These are phyloP conservation scores for Candida pini DNA, from an alignment of 805 yeast genomes.

Conservation along the genomic window DNA sequence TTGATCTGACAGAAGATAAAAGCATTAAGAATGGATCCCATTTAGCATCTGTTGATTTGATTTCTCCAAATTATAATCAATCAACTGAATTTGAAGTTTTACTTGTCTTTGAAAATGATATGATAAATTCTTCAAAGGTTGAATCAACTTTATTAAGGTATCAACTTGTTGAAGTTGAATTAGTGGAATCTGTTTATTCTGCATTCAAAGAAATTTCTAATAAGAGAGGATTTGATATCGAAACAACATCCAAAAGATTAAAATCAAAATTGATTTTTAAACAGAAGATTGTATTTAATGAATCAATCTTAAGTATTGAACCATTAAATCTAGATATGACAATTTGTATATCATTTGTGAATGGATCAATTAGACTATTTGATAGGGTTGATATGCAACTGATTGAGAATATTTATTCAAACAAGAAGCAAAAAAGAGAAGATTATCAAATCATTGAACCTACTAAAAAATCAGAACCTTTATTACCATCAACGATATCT, in stretches of 20 bases:
- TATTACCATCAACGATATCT: constrained; percentile 31
- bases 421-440: constrained; percentile 3
- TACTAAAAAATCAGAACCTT: constrained; percentile 3
- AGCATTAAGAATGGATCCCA: constrained; percentile 23
- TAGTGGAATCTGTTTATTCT: constrained; percentile 15
- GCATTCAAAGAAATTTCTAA: constrained; percentile 21
- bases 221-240: constrained; percentile 12
- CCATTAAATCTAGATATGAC: constrained; percentile 35
- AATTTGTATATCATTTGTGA: constrained; percentile 33
- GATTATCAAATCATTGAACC: neutral
- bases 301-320: constrained; percentile 23
- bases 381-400: constrained; percentile 31
- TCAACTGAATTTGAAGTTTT: constrained; percentile 42
- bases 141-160: constrained; percentile 23
- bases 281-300: constrained; percentile 22
- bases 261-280: constrained; percentile 11
- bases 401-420: constrained; percentile 16
- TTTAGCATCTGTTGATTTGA: constrained; percentile 33
- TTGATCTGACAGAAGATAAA: constrained; percentile 25
- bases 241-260: neutral
- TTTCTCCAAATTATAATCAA: constrained; percentile 40
- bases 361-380: constrained; percentile 42
- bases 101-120: constrained; percentile 33
- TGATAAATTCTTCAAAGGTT: constrained; percentile 5
- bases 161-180: constrained; percentile 15